Conservation (phyloP, 176 grass and related monocot species). For the Elaeis guineensis region DNA sequence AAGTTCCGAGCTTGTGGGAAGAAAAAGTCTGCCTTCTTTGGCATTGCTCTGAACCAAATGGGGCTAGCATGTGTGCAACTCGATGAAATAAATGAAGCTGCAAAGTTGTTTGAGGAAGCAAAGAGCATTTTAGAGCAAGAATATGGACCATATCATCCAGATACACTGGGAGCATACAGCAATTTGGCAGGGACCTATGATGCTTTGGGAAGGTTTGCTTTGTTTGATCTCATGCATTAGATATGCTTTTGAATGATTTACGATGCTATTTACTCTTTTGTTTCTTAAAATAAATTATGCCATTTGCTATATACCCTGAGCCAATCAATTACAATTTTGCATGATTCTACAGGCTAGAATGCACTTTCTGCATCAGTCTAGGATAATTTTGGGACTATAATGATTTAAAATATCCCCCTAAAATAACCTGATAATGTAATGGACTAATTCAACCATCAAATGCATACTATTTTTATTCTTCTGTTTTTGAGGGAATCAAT, state of each 20-base stretch:
- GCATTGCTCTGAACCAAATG: slow-evolving; percentile 23
- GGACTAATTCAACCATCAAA: too few relatives aligned
- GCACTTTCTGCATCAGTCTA: too few relatives aligned
- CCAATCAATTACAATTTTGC: too few relatives aligned
- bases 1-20: slow-evolving; percentile 21
- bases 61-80: slow-evolving; percentile 21
- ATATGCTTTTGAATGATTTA: neutral
- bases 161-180: slow-evolving; percentile 20
- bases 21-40: slow-evolving; percentile 21
- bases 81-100: slow-evolving; percentile 20
- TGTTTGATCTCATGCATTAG: neutral
- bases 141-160: slow-evolving; percentile 22
- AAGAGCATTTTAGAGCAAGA: slow-evolving; percentile 18
- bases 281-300: too few relatives aligned
- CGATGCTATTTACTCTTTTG: too few relatives aligned
- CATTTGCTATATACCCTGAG: too few relatives aligned
- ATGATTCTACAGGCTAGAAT: too few relatives aligned
- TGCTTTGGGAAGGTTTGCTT: slow-evolving; percentile 23
- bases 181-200: slow-evolving; percentile 27
- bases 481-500: too few relatives aligned
- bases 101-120: slow-evolving; percentile 25
- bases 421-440: too few relatives aligned
- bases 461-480: too few relatives aligned
- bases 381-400: too few relatives aligned
- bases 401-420: too few relatives aligned